Evolutionary conservation across 352 stramenopile species (phyloP).

Genomic region (Globisporangium splendens): DNA sequence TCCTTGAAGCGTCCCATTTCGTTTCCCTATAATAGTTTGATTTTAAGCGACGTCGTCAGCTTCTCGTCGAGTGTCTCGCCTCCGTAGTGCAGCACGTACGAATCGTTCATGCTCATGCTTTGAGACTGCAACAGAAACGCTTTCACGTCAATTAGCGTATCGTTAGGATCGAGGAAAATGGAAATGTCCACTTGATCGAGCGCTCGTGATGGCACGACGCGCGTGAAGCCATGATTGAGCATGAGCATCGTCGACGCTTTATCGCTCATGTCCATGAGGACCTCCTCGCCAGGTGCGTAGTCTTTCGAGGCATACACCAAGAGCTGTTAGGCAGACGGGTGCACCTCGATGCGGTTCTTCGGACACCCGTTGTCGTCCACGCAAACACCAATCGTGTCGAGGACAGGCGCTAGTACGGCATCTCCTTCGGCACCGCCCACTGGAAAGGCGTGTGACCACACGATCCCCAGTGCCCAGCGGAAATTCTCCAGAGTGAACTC

Average conservation of each 20-base stretch:
- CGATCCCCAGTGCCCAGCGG: slow-evolving; percentile 38
- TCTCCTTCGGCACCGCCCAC: slow-evolving; percentile 20
- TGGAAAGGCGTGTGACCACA: slow-evolving; percentile 38
- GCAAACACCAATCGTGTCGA: slow-evolving; percentile 39
- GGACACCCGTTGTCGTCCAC: slow-evolving; percentile 26
- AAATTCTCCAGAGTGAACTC: slow-evolving; percentile 46
- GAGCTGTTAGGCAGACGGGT: slow-evolving; percentile 20
- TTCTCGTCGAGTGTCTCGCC: slow-evolving; percentile 11
- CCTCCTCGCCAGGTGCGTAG: slow-evolving; percentile 27
- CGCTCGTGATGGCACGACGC: slow-evolving; percentile 11
- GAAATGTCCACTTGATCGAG: slow-evolving; percentile 46
- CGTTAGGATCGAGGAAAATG: slow-evolving; percentile 34
- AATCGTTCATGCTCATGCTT: slow-evolving; percentile 41
- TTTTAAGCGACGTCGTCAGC: slow-evolving; percentile 33
- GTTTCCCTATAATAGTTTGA: slow-evolving; percentile 36
- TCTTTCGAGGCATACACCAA: slow-evolving; percentile 29
- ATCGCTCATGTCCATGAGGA: slow-evolving; percentile 23
- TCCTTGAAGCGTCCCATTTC: slow-evolving; percentile 32
- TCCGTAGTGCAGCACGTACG: slow-evolving; percentile 31
- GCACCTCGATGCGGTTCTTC: slow-evolving; percentile 22
- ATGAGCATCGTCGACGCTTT: slow-evolving; percentile 43
- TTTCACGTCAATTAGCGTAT: slow-evolving; percentile 34
- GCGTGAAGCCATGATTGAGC: slow-evolving; percentile 43
- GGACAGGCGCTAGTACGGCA: slow-evolving; percentile 34
- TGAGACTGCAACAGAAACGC: slow-evolving; percentile 29